A percentile compares a stretch with the other conserved stretches of the same genome.
Evolutionary conservation across 805 yeast species (phyloP).

Genomic region (Schwanniomyces polymorphus): DNA sequence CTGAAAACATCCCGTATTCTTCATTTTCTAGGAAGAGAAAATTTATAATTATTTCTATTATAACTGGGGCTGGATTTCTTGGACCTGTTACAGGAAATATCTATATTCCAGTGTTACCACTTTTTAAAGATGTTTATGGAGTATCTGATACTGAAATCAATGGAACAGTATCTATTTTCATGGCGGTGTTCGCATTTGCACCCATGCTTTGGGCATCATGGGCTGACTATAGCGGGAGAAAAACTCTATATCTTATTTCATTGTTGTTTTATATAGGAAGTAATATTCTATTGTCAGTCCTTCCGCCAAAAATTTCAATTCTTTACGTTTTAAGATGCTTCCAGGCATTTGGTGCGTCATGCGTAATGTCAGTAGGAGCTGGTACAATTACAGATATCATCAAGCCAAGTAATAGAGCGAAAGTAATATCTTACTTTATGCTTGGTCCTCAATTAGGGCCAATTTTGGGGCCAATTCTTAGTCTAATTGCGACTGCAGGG

Average conservation of each 20-base stretch:
- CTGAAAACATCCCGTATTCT: conserved; percentile 18
- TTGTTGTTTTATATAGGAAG: conserved; percentile 25
- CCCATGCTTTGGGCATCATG: conserved; percentile 57
- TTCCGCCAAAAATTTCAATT: conserved; percentile 29
- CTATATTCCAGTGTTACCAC: conserved; percentile 54
- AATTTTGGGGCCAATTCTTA: conserved; percentile 34
- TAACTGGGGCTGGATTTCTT: conserved; percentile 50
- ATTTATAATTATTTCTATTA: conserved; percentile 32
- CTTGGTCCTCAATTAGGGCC: conserved; percentile 42
- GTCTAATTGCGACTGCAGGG: conserved; percentile 23
- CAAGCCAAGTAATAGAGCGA: conserved; percentile 30
- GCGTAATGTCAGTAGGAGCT: conserved; percentile 36
- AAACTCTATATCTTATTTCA: conserved; percentile 26
- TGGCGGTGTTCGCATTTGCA: conserved; percentile 55
- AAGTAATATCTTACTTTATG: conserved; percentile 33
- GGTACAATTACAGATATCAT: conserved; percentile 35
- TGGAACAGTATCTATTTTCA: conserved; percentile 58
- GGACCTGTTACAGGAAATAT: conserved; percentile 62
- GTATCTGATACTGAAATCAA: conserved; percentile 45
- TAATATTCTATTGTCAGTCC: conserved; percentile 26
- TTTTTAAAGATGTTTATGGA: conserved; percentile 39
- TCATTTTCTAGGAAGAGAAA: conserved; percentile 32
- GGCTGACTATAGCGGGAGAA: conserved; percentile 54
- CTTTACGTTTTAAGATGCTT: conserved; percentile 29
- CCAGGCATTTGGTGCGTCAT: conserved; percentile 40